Base-by-base conservation (phyloP, 371 early-diverging fungal genomes). In the Mortierella sp. region DNA sequence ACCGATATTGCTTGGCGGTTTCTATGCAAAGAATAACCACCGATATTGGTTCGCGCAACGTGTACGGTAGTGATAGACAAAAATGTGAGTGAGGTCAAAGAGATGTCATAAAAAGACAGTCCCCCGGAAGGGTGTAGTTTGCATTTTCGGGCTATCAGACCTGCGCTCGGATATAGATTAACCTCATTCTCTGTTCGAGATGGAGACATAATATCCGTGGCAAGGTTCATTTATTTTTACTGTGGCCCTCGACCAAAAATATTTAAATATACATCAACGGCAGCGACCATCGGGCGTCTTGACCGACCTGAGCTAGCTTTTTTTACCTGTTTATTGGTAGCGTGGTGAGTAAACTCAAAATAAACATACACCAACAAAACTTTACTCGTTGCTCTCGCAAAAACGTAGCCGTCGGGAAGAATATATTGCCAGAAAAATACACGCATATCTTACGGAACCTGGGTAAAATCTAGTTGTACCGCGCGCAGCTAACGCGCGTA, bases 161-260 rank as follows among this genome's bases (percentile, higher is more conserved):
- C 16, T 51, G 32, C 35, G 40, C 61, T 61, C 61, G 61, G 61
- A 22, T 61, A 61, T 37, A 61, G 61, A 61, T 61, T 61, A 37
- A 61, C 61, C 61, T 61, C 61, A 3, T 37, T 35, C n/a, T n/a
- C n/a, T n/a, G n/a, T n/a, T n/a, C 9, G 6, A 28, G 54, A 54
- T 32, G 12, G 32, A 58, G 55, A 2, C 55, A 58, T 30, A 9
- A 52, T 52, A 52, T 52, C 54, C 54, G n/a, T 52, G 43, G 14
- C 43, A 43, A 43, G 14, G 9, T 43, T 43, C 14, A 43, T 51
- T 20, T 51, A 51, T 51, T 51, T 51, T 51, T 51, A 51, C 22
- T n/a, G 30, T 30, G 30, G 4, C 30, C 30, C 30, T 30, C 4
- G 30, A 30, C 30, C 4, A 30, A 2, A n/a, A 43, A 43, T 9